phyloP scores from a whole-genome alignment of 306 rosid genomes.

The Vicia villosa region DNA sequence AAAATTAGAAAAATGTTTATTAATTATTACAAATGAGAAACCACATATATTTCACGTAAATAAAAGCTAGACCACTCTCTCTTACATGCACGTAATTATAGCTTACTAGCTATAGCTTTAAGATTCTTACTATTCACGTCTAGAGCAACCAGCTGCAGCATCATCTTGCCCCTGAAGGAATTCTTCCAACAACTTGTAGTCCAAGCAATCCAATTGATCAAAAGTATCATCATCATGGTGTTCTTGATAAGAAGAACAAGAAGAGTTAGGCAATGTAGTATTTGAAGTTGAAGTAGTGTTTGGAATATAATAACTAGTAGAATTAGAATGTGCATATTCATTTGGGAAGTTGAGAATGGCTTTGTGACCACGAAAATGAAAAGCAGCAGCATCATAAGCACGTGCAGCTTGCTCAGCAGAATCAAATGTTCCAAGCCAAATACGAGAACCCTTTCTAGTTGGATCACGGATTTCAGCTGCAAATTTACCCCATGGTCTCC shows the following conservation, averaged over 20 bases:
- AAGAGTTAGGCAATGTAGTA: background rate
- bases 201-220: conserved; percentile 61
- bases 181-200: conserved; percentile 63
- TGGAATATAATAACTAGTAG: conserved; percentile 3
- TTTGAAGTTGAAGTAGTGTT: background rate
- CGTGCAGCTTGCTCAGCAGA: conserved; percentile 83
- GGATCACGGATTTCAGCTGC: conserved; percentile 96
- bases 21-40: too few relatives aligned
- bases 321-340: conserved; percentile 43
- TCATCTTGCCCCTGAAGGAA: conserved; percentile 36
- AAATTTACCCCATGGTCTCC: conserved; percentile 88
- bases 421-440: conserved; percentile 85
- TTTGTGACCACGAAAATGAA: conserved; percentile 65
- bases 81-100: background rate
- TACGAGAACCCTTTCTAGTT: conserved; percentile 69
- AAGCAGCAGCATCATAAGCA: conserved; percentile 90
- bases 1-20: too few relatives aligned
- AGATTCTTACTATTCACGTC: background rate
- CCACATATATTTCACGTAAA: too few relatives aligned
- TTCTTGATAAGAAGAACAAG: background rate
- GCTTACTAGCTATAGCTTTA: background rate
- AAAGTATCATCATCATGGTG: conserved; percentile 30
- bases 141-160: background rate
- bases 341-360: conserved; percentile 90
- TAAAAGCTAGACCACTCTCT: background rate